Evolutionary conservation across 371 early-diverging fungal genomes (phyloP), one percentile per base, ranked within the genome.

Genomic region (Smittium culicis): DNA sequence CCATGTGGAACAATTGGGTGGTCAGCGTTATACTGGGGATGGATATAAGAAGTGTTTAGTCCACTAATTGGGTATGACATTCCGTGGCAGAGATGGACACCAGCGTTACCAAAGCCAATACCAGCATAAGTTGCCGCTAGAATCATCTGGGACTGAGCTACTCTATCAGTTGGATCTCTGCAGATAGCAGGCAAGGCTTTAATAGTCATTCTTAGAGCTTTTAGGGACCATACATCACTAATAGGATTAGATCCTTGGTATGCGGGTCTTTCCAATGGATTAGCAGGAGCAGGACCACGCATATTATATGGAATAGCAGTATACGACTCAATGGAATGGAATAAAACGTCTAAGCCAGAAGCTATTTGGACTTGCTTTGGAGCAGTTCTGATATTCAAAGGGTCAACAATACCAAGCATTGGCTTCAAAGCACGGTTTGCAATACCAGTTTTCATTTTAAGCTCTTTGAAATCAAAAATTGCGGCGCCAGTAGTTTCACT

Each of bases 241-340:
- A 93, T 91, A 11, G 93, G 93, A 75, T 93, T 93, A 45, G 91
- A 83, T 14, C 92, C 94, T 74, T 93, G 92, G 72, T 93, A 93
- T 24, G 92, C 91, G 24, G 94, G 94, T 65, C 94, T 84, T 56
- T 83, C 78, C 14, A 88, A 83, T 30, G 94, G 94, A 74, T 90
- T 89, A 34, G 71, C 66, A 8, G 94, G 94, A 27, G 90, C 84
- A 56, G 90, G 89, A 1, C 86, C 84, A 34, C 94, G 85, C 72
- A 85, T 73, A 66, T 86, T 78, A 74, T 86, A 93, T 5, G 94
- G 94, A 56, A 93, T 79, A 2, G 94, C 94, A 24, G 94, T 93
- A 72, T 91, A 93, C 0, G 89, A 89, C 75, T 93, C 94, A 54
- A 93, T 78, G 34, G 94, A 85, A 71, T 93, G 94, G 71, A 91